Conservation (phyloP, 1,284 basidiomycete genomes). For the Cutaneotrichosporon sp. region DNA sequence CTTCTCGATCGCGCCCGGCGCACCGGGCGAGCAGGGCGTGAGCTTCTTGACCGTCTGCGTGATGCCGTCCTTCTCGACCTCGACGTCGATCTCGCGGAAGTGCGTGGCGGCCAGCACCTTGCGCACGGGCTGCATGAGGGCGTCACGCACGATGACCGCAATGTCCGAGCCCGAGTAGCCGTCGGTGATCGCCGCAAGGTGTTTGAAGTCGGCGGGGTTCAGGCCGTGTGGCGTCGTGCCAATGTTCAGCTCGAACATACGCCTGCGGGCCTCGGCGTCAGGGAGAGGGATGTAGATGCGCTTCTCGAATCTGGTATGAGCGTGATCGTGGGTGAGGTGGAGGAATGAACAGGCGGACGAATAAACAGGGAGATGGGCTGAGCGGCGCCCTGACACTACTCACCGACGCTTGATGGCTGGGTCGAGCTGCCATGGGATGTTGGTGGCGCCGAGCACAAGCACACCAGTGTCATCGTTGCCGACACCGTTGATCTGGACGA, state of each 20-base stretch:
- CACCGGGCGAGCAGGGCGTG: slow-evolving; percentile 95
- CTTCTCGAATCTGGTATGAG: slow-evolving; percentile 76
- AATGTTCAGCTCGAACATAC: slow-evolving; percentile 97
- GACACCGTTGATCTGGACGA: slow-evolving; percentile 94
- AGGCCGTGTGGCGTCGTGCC: slow-evolving; percentile 90
- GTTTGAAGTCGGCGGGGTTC: slow-evolving; percentile 73
- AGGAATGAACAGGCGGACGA: too few species aligned
- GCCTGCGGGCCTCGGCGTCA: slow-evolving; percentile 85
- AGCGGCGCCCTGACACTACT: too few species aligned
- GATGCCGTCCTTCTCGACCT: slow-evolving; percentile 56
- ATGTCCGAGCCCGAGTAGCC: slow-evolving; percentile 97
- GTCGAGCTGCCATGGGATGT: slow-evolving; percentile 97
- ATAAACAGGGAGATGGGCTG: too few species aligned
- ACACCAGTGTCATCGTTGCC: slow-evolving; percentile 97
- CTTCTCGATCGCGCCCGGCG: slow-evolving; percentile 81
- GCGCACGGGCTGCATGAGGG: slow-evolving; percentile 97
- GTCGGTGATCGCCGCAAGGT: slow-evolving; percentile 81
- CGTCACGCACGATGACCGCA: slow-evolving; percentile 91
- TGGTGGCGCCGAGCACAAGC: slow-evolving; percentile 97
- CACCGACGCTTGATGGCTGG: slow-evolving; percentile 95
- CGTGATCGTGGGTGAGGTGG: not conserved
- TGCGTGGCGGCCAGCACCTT: slow-evolving; percentile 96
- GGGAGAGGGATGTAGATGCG: slow-evolving; percentile 98
- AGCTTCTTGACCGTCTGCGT: slow-evolving; percentile 56
- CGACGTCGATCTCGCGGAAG: slow-evolving; percentile 66